Percentiles rank a stretch among this genome's conserved stretches.
Evolutionary conservation across 345 rosid genomes (phyloP).

Genomic region (sweet orange (Citrus sinensis)): DNA sequence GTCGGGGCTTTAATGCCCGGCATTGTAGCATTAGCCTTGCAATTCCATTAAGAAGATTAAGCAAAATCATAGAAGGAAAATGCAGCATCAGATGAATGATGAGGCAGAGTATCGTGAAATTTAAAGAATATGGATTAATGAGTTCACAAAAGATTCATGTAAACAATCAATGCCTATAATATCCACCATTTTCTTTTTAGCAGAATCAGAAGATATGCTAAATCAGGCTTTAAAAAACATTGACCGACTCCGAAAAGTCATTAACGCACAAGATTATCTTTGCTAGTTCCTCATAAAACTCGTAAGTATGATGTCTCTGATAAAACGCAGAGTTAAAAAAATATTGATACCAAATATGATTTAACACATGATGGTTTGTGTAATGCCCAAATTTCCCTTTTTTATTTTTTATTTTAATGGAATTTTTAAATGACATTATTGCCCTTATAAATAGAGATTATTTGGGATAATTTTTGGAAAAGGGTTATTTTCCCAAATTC

Average conservation of each 20-base stretch:
- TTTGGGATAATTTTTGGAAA: no score
- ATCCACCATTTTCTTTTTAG: background rate
- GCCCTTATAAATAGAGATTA: no score
- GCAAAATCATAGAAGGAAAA: background rate
- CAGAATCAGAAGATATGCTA: background rate
- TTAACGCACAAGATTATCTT: background rate
- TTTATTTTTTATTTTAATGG: no score
- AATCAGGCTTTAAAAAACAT: background rate
- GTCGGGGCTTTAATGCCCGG: no score
- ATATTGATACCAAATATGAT: no score
- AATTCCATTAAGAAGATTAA: background rate
- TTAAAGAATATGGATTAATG: background rate
- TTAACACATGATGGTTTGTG: no score
- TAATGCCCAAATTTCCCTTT: no score
- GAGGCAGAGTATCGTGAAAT: background rate
- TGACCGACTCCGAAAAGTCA: background rate
- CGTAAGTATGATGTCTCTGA: background rate
- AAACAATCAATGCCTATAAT: background rate
- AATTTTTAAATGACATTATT: no score
- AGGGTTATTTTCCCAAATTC: no score
- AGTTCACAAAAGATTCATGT: background rate
- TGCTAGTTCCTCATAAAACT: background rate
- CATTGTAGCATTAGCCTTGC: conserved; percentile 6
- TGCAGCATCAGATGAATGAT: background rate
- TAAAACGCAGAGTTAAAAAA: no score